Percentiles rank a stretch among this genome's conserved stretches.
phyloP scores from a whole-genome alignment of 176 grass and related monocot genomes.

The Miscanthus lutarioriparius region DNA sequence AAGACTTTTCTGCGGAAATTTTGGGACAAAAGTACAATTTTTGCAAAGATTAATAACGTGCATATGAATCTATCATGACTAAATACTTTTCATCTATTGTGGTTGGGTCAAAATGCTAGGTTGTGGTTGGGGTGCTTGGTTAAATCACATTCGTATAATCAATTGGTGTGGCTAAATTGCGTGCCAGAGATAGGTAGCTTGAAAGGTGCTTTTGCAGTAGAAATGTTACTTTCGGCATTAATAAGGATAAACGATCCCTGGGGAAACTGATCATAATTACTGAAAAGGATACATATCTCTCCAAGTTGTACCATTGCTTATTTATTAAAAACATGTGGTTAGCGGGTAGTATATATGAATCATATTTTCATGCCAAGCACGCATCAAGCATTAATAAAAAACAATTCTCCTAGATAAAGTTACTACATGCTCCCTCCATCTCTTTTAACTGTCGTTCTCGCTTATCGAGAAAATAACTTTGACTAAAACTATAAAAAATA shows the following conservation, averaged over 20 bases:
- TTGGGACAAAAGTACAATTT: no score
- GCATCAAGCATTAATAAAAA: not conserved
- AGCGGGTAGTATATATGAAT: not conserved
- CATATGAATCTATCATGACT: no score
- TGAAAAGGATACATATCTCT: not conserved
- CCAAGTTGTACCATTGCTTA: not conserved
- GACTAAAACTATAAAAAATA: no score
- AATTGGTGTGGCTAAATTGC: not conserved
- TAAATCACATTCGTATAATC: not conserved
- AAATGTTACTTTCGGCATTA: not conserved
- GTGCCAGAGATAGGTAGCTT: not conserved
- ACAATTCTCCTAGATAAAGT: not conserved
- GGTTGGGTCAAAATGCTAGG: not conserved
- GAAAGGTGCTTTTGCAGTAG: not conserved
- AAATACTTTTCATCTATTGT: not conserved
- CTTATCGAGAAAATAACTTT: no score
- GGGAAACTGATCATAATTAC: not conserved
- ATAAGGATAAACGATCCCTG: not conserved
- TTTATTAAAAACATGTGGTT: not conserved
- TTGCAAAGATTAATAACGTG: no score
- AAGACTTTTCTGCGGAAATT: no score
- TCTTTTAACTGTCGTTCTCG: no score
- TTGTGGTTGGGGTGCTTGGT: not conserved
- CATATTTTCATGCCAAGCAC: not conserved
- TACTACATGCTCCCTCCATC: no score